A percentile compares a stretch with the other conserved stretches of the same genome.
Evolutionary conservation across 225 moss, liverwort and hornwort genomes (phyloP).

Genomic region (Thuidium tamariscinum): DNA sequence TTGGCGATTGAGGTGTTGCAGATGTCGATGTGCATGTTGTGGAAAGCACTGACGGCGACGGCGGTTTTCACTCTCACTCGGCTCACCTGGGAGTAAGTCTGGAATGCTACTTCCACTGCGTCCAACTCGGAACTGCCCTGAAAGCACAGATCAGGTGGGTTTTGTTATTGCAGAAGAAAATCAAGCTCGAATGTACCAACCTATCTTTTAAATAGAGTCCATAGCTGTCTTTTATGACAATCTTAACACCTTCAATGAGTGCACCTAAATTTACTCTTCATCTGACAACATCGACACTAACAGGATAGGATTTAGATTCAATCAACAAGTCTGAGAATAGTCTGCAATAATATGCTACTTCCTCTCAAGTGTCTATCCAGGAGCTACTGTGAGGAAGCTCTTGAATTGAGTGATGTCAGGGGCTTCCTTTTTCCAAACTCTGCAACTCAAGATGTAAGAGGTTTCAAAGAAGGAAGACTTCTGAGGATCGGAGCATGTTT

Average conservation of each 20-base stretch:
- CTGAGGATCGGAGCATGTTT: background rate
- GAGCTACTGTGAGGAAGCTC: background rate
- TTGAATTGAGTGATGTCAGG: background rate
- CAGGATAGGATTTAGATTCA: background rate
- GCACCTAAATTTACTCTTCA: background rate
- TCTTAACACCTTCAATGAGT: background rate
- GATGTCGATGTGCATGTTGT: slow-evolving; percentile 49
- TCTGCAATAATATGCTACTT: background rate
- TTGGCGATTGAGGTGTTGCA: slow-evolving; percentile 30
- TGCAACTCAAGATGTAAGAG: background rate
- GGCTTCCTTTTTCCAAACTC: background rate
- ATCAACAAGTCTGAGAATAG: background rate
- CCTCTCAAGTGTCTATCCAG: background rate
- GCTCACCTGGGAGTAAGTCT: slow-evolving; percentile 30
- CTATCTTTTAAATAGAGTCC: too few relatives aligned
- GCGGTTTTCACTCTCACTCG: slow-evolving; percentile 25
- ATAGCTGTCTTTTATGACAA: background rate
- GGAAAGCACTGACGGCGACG: slow-evolving; percentile 27
- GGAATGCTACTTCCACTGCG: slow-evolving; percentile 36
- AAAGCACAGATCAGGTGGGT: background rate
- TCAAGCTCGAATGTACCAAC: background rate
- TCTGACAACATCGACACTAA: background rate
- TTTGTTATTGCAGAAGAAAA: background rate
- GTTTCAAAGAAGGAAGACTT: background rate
- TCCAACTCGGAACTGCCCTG: slow-evolving; percentile 22